Percentiles rank a stretch among this genome's conserved stretches.
These are phyloP conservation scores for Dipteronia sinensis DNA, from an alignment of 345 rosid species.

Conservation along the genomic window DNA sequence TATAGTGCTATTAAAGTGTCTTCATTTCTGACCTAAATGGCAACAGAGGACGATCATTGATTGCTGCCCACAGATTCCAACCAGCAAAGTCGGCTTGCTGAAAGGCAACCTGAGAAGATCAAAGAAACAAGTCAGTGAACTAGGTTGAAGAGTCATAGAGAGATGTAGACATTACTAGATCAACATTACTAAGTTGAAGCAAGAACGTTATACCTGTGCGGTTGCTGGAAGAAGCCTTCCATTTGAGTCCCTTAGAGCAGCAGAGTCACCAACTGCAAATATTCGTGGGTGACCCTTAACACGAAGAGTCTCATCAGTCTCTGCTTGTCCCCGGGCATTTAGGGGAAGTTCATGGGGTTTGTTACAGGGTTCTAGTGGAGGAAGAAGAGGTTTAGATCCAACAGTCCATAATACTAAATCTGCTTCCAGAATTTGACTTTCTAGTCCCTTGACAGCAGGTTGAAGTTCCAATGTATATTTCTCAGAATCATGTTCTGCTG, in stretches of 20 bases:
- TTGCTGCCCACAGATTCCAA: conserved; percentile 99
- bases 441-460: conserved; percentile 72
- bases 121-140: conserved; percentile 18
- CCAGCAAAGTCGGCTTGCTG: conserved; percentile 97
- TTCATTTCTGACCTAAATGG: conserved; percentile 69
- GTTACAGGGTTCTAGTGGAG: conserved; percentile 52
- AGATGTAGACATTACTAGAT: background rate
- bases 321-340: conserved; percentile 83
- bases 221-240: conserved; percentile 91
- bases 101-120: conserved; percentile 77
- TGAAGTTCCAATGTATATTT: conserved; percentile 76
- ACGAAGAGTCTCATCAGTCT: conserved; percentile 93
- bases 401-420: conserved; percentile 94
- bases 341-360: conserved; percentile 56
- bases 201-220: conserved; percentile 60
- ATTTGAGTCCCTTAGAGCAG: conserved; percentile 70
- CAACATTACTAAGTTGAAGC: background rate
- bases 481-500: conserved; percentile 30
- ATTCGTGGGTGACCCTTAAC: conserved; percentile 94
- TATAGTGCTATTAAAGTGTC: background rate
- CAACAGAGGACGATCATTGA: conserved; percentile 78
- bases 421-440: conserved; percentile 66
- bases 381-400: conserved; percentile 81
- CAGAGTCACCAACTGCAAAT: conserved; percentile 91
- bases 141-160: background rate